Conservation (phyloP, 2,329 filamentous ascomycete species). For the Colletotrichum endophyticum region DNA sequence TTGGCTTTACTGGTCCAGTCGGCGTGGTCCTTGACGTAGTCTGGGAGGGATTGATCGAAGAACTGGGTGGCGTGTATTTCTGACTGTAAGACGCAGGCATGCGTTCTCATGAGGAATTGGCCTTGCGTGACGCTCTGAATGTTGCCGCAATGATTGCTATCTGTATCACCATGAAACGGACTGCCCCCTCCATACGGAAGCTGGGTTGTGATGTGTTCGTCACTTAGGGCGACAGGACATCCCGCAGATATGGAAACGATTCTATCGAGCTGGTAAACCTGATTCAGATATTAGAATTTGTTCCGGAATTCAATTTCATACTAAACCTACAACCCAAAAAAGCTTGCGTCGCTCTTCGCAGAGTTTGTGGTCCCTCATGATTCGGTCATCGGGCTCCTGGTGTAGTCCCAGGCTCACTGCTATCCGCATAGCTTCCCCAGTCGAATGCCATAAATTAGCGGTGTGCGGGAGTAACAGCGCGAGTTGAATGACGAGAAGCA, state of each 20-base stretch:
- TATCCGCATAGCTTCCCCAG: neutral
- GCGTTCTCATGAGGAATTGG: neutral
- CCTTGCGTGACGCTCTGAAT: neutral
- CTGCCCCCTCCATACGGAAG: neutral
- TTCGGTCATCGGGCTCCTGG: neutral
- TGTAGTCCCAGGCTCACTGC: neutral
- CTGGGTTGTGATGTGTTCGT: neutral
- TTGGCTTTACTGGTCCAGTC: neutral
- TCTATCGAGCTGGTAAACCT: neutral
- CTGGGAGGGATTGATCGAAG: neutral
- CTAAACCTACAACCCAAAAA: neutral
- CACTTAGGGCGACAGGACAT: neutral
- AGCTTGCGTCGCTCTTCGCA: neutral
- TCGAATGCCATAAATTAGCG: neutral
- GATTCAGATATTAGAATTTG: neutral
- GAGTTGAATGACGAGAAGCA: neutral
- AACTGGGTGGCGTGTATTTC: neutral
- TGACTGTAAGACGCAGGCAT: neutral
- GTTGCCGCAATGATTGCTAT: fast-evolving
- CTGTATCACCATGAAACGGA: neutral
- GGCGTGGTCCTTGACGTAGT: neutral
- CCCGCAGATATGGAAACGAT: neutral
- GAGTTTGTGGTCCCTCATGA: neutral
- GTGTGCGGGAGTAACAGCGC: neutral
- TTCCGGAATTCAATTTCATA: fast-evolving